Evolutionary conservation across 306 rosid genomes (phyloP), one percentile per base, ranked within the genome.

Genomic region (Trichosanthes cucumerina): DNA sequence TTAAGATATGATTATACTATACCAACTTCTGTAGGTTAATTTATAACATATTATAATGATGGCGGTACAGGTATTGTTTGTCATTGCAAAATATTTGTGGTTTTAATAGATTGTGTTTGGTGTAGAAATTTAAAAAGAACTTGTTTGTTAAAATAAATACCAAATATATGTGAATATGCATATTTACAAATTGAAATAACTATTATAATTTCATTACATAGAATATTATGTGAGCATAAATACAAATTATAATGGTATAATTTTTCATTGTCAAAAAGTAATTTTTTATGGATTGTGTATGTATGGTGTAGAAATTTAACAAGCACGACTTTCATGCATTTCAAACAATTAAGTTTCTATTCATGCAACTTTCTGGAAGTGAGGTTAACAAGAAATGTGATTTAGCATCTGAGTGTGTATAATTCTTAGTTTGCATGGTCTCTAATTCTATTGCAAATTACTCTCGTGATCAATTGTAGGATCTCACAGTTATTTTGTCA

Each of bases 401-500:
- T 39, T 4, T 10, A 21, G 24, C 23, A 76, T 19, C 34, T n/a
- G 10, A 18, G 18, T 34, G 13, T 56, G 16, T 34, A 16, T 26
- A 19, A 19, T 56, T 76, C 79, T 54, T 53, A 6, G n/a, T 76
- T 38, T 47, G 50, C 33, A 14, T 76, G 21, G 68, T 56, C 14
- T 21, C 19, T 34, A 33, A 75, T 38, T 44, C 59, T 79, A 78
- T 71, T 44, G 26, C 23, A 66, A 75, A 19, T 78, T 74, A 80
- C 34, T 74, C 63, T 53, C 47, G 11, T 63, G 79, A 80, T 81
- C 78, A 28, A 49, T 53, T 84, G 83, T 89, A 94, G 98, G 98
- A 94, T 56, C 90, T 92, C 82, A 89, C 88, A 9, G 82, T 86
- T 75, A 84, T 90, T 81, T 85, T 92, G 76, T 92, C 88, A 14